phyloP scores from a whole-genome alignment of 2,329 filamentous ascomycete species.

The Stemphylium lycopersici region DNA sequence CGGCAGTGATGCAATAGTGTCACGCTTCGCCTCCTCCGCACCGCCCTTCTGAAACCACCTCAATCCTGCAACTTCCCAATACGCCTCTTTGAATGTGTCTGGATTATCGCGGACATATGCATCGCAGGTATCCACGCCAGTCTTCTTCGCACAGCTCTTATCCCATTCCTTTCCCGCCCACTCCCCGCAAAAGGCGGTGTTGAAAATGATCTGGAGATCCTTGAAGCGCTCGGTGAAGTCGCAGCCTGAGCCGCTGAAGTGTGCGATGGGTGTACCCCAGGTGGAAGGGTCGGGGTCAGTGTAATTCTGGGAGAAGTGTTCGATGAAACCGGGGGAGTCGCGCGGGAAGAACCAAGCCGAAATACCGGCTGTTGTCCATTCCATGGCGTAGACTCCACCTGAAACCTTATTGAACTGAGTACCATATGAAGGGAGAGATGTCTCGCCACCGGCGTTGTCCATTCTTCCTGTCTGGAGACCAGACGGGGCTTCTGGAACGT shows the following conservation, averaged over 20 bases:
- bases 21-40: not conserved
- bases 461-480: not conserved
- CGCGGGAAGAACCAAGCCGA: conserved; percentile 52
- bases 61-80: conserved; percentile 45
- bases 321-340: conserved; percentile 9
- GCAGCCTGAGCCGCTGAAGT: conserved; percentile 48
- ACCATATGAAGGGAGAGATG: conserved; percentile 39
- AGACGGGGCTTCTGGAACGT: conserved; percentile 3
- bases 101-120: conserved; percentile 41
- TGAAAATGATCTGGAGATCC: conserved; percentile 49
- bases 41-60: conserved; percentile 31
- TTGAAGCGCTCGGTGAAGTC: conserved; percentile 54
- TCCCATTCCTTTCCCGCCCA: conserved; percentile 66
- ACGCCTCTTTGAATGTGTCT: conserved; percentile 37
- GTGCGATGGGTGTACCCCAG: conserved; percentile 40
- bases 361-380: conserved; percentile 47
- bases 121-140: conserved; percentile 56
- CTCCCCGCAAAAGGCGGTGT: conserved; percentile 60
- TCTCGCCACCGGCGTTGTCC: conserved; percentile 7
- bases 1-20: not conserved
- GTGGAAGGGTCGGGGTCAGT: conserved; percentile 20
- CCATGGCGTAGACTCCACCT: conserved; percentile 51
- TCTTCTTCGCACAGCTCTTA: conserved; percentile 34
- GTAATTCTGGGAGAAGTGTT: conserved; percentile 1
- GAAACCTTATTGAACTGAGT: conserved; percentile 40